A percentile compares a stretch with the other conserved stretches of the same genome.
phyloP scores from a whole-genome alignment of 805 yeast genomes.

The Myxozyma neotropica region DNA sequence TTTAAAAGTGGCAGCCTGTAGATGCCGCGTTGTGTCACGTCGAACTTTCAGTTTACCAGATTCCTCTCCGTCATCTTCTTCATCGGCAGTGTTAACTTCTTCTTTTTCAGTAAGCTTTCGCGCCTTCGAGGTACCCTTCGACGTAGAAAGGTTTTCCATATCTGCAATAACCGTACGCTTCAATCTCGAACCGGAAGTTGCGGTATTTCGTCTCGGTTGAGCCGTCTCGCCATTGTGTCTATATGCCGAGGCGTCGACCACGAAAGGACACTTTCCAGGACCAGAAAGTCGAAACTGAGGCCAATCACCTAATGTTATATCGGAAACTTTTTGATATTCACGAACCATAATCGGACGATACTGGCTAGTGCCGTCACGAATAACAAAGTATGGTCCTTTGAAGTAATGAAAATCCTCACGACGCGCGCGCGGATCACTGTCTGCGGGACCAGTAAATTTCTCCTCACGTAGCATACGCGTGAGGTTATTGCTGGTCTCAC shows the following conservation, averaged over 20 bases:
- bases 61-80: slow-evolving; percentile 10
- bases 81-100: slow-evolving; percentile 6
- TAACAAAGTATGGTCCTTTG: slow-evolving; percentile 69
- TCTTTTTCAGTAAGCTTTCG: slow-evolving; percentile 16
- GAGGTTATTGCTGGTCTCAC: slow-evolving; percentile 28
- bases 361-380: slow-evolving; percentile 76
- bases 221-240: slow-evolving; percentile 9
- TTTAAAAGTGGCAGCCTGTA: slow-evolving; percentile 8
- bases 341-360: slow-evolving; percentile 79
- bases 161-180: slow-evolving; percentile 14
- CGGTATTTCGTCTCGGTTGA: neutral
- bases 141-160: neutral
- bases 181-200: neutral
- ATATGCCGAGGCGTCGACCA: slow-evolving; percentile 41
- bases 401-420: slow-evolving; percentile 85
- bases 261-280: slow-evolving; percentile 81
- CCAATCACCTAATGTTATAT: slow-evolving; percentile 49
- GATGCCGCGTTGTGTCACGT: neutral
- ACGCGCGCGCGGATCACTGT: slow-evolving; percentile 81
- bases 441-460: slow-evolving; percentile 80
- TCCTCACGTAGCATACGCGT: slow-evolving; percentile 78
- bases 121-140: slow-evolving; percentile 20
- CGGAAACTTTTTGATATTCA: slow-evolving; percentile 65
- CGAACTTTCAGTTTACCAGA: slow-evolving; percentile 1
- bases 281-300: slow-evolving; percentile 65